Percentiles rank a stretch among this genome's conserved stretches.
Evolutionary conservation across 441 rosid species (phyloP).

Genomic region (Adansonia gregorii): DNA sequence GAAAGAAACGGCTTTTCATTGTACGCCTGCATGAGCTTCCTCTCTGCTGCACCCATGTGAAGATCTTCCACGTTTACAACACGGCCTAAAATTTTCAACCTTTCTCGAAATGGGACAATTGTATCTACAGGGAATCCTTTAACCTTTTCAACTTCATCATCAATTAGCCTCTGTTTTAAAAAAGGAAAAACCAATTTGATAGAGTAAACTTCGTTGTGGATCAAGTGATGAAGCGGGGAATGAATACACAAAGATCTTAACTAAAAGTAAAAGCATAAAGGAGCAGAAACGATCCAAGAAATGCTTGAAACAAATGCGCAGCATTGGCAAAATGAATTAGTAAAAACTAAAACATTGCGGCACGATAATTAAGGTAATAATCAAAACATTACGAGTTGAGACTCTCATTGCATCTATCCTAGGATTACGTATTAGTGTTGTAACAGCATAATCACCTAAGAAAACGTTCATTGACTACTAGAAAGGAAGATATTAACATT

Average conservation of each 20-base stretch:
- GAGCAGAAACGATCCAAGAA: neutral
- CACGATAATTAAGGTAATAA: neutral
- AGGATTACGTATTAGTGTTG: neutral
- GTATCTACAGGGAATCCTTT: slow-evolving; percentile 77
- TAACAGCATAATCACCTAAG: neutral
- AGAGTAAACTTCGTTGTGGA: slow-evolving; percentile 13
- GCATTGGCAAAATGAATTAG: neutral
- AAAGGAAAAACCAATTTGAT: neutral
- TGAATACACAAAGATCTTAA: slow-evolving; percentile 17
- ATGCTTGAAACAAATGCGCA: neutral
- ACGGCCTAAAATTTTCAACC: slow-evolving; percentile 90
- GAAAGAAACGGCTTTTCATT: slow-evolving; percentile 96
- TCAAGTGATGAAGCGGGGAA: neutral
- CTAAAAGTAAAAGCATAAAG: neutral
- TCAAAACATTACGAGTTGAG: neutral
- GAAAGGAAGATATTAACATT: slow-evolving; percentile 11
- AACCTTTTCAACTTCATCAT: slow-evolving; percentile 81
- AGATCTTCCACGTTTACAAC: slow-evolving; percentile 86
- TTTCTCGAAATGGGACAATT: slow-evolving; percentile 66
- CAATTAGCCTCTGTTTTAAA: slow-evolving; percentile 62
- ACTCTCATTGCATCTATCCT: neutral
- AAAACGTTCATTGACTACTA: neutral
- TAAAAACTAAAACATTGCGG: no score
- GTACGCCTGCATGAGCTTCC: slow-evolving; percentile 88
- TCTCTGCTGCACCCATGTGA: slow-evolving; percentile 77